Conservation (phyloP, 768 basidiomycete species). For the Kondoa malvinella region DNA sequence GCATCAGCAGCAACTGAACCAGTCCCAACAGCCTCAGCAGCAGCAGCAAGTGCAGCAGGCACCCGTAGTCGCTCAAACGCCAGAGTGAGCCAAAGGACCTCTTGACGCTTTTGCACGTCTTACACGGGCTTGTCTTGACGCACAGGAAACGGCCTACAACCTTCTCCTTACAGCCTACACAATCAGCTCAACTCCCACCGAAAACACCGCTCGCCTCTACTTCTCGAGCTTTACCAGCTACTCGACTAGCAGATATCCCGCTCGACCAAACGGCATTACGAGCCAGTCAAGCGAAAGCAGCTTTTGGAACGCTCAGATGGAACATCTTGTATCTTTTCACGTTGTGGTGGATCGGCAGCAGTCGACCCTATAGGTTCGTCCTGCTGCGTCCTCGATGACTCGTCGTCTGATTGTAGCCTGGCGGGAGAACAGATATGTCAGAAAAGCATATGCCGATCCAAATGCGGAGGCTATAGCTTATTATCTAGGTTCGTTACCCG, state of each 20-base stretch:
- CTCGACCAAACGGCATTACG: background rate
- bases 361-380: constrained; percentile 1
- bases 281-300: background rate
- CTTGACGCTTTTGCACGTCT: no score
- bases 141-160: background rate
- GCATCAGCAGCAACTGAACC: background rate
- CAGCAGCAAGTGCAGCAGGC: background rate
- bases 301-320: background rate
- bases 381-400: background rate
- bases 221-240: background rate
- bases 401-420: background rate
- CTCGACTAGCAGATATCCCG: background rate
- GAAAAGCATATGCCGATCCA: background rate
- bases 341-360: background rate
- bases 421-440: background rate
- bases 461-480: background rate
- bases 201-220: background rate
- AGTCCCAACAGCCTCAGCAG: background rate
- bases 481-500: background rate
- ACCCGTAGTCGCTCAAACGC: background rate
- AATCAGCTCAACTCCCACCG: background rate
- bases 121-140: background rate
- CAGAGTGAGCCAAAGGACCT: background rate
- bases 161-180: background rate
- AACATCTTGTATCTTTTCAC: background rate